Percentiles rank a stretch among this genome's conserved stretches.
phyloP scores from a whole-genome alignment of 2,329 filamentous ascomycete species.

The Chrysoporthe austroafricana region DNA sequence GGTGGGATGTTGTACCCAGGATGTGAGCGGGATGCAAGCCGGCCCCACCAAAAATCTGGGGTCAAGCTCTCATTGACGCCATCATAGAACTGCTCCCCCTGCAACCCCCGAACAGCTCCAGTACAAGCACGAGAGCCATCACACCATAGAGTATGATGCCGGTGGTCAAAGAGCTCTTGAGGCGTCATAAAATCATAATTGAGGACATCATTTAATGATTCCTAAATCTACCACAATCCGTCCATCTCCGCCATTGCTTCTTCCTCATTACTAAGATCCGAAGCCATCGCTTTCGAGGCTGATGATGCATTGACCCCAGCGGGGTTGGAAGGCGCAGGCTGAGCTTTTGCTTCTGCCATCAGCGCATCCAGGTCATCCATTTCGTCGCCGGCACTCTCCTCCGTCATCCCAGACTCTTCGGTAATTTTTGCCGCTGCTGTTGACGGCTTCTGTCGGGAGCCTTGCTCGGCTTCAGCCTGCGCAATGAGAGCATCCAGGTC shows the following conservation, averaged over 20 bases:
- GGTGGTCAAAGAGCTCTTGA: not conserved
- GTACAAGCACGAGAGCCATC: not conserved
- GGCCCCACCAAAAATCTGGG: slow-evolving; percentile 25
- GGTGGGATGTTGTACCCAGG: not conserved
- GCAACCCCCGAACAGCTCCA: not conserved
- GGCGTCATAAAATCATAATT: not conserved
- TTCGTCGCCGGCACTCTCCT: not conserved
- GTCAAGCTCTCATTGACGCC: slow-evolving; percentile 19
- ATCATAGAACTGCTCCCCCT: slow-evolving; percentile 1
- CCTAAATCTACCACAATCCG: slow-evolving; percentile 48
- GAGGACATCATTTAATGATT: not conserved
- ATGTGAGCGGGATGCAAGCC: slow-evolving; percentile 18
- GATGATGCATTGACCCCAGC: not conserved
- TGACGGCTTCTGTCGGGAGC: not conserved
- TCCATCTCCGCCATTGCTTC: slow-evolving; percentile 70
- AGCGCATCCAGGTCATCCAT: slow-evolving; percentile 56
- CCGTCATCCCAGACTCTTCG: not conserved
- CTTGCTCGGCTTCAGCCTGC: slow-evolving; percentile 33
- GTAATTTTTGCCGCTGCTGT: not conserved
- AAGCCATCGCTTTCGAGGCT: slow-evolving; percentile 15
- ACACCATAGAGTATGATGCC: not conserved
- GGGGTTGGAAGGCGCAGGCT: slow-evolving; percentile 12
- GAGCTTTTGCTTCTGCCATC: slow-evolving; percentile 50
- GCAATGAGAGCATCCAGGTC: slow-evolving; percentile 44
- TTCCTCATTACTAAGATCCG: slow-evolving; percentile 64